These are phyloP conservation scores for Ceraceosorus guamensis DNA, from an alignment of 1,284 basidiomycete genomes.

Conservation along the genomic window DNA sequence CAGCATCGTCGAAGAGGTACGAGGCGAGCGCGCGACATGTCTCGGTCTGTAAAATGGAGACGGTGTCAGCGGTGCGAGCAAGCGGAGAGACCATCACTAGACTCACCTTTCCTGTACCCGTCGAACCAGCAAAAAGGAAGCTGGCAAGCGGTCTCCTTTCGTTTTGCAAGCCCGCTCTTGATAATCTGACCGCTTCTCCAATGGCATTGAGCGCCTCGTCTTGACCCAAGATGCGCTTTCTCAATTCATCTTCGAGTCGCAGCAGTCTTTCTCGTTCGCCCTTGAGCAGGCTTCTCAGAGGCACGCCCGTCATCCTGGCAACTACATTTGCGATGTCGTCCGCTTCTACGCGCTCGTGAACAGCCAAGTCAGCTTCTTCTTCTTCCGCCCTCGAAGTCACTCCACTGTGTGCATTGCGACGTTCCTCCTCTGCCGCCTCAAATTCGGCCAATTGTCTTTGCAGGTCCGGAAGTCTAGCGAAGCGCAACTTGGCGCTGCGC, in stretches of 20 bases:
- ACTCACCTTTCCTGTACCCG: constrained; percentile 63
- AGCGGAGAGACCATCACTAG: constrained; percentile 64
- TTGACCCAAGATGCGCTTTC: constrained; percentile 74
- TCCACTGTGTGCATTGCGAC: neutral
- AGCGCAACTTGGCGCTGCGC: constrained; percentile 70
- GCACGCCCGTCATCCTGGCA: constrained; percentile 83
- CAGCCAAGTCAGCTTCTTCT: constrained; percentile 50
- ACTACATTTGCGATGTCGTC: constrained; percentile 77
- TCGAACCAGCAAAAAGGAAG: constrained; percentile 81
- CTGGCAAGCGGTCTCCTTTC: constrained; percentile 80
- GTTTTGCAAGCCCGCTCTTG: constrained; percentile 77
- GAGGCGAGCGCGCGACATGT: constrained; percentile 48
- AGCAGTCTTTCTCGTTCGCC: constrained; percentile 83
- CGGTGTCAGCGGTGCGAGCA: too few relatives aligned
- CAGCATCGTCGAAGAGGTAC: constrained; percentile 55
- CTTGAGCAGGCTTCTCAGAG: constrained; percentile 76
- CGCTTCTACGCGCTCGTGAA: constrained; percentile 78
- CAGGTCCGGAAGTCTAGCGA: constrained; percentile 73
- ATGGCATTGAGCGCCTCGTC: constrained; percentile 72
- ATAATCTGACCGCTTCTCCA: constrained; percentile 80
- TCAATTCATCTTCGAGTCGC: constrained; percentile 75
- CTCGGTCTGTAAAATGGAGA: neutral
- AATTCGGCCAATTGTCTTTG: constrained; percentile 68
- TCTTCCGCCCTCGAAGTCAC: neutral
- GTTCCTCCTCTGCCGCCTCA: constrained; percentile 51